Conservation (phyloP, 768 basidiomycete genomes). For the Naganishia antarctica region DNA sequence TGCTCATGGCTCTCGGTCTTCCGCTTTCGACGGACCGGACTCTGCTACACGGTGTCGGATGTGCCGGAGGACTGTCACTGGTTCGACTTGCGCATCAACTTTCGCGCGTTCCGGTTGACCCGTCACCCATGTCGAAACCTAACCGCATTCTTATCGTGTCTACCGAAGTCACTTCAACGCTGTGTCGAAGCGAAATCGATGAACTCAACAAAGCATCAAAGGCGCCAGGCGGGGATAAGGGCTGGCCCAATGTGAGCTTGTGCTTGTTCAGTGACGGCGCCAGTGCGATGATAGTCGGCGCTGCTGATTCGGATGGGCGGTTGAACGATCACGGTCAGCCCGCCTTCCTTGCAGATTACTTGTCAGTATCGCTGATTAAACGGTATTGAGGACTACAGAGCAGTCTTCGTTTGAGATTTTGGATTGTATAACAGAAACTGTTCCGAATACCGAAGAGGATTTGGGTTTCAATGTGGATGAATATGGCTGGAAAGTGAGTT, state of each 20-base stretch:
- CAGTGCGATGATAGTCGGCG: slow-evolving; percentile 32
- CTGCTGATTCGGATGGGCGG: slow-evolving; percentile 26
- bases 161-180: slow-evolving; percentile 29
- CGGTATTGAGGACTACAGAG: slow-evolving; percentile 9
- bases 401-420: slow-evolving; percentile 30
- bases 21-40: slow-evolving; percentile 26
- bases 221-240: slow-evolving; percentile 22
- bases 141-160: slow-evolving; percentile 31
- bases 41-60: slow-evolving; percentile 32
- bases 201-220: slow-evolving; percentile 18
- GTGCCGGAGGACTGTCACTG: slow-evolving; percentile 31
- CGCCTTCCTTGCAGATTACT: background rate
- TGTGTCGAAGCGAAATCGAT: slow-evolving; percentile 30
- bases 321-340: slow-evolving; percentile 22
- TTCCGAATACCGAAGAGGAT: slow-evolving; percentile 30
- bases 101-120: slow-evolving; percentile 8
- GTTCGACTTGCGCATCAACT: slow-evolving; percentile 29
- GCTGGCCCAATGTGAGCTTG: slow-evolving; percentile 29
- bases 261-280: slow-evolving; percentile 35
- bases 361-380: background rate
- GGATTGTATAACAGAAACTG: slow-evolving; percentile 28
- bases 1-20: slow-evolving; percentile 28
- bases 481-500: slow-evolving; percentile 32
- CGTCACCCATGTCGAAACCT: slow-evolving; percentile 10
- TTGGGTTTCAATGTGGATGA: slow-evolving; percentile 33